Percentiles rank a stretch among this genome's conserved stretches.
Evolutionary conservation across 2,329 filamentous ascomycete species (phyloP).

Genomic region (Trichoderma koningii): DNA sequence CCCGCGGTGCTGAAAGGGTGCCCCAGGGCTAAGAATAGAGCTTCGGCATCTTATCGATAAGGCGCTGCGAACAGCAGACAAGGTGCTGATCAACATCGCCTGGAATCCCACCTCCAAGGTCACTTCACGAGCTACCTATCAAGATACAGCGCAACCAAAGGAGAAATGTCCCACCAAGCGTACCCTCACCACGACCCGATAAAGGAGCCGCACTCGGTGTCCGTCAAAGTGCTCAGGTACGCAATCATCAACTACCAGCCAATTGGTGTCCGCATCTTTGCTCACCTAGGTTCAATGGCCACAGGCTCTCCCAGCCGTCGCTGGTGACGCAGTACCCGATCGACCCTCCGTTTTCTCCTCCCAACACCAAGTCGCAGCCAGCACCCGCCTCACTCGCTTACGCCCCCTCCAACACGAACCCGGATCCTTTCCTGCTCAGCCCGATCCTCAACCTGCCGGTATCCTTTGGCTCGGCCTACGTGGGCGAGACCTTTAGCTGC

Average conservation of each 20-base stretch:
- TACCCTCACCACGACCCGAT: slow-evolving; percentile 58
- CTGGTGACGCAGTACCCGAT: slow-evolving; percentile 71
- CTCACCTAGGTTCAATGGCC: not conserved
- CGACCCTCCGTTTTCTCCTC: slow-evolving; percentile 49
- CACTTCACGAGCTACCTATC: not conserved
- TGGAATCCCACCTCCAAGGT: not conserved
- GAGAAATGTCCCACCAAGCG: slow-evolving; percentile 59
- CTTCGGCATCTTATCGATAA: slow-evolving; percentile 27
- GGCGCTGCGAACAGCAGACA: not conserved
- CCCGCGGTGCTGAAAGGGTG: not conserved
- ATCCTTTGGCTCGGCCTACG: slow-evolving; percentile 91
- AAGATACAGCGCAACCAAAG: not conserved
- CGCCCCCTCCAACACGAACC: slow-evolving; percentile 48
- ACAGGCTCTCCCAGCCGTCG: slow-evolving; percentile 78
- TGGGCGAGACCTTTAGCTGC: slow-evolving; percentile 92
- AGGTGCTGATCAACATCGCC: not conserved
- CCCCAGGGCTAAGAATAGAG: slow-evolving; percentile 10
- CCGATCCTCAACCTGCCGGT: slow-evolving; percentile 80
- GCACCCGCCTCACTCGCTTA: slow-evolving; percentile 74
- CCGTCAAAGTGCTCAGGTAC: slow-evolving; percentile 73
- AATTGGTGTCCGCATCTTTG: not conserved
- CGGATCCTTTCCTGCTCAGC: slow-evolving; percentile 59
- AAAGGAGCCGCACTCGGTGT: slow-evolving; percentile 78
- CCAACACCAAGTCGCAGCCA: slow-evolving; percentile 43
- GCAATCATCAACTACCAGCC: slow-evolving; percentile 21